Base-by-base conservation (phyloP, 2,329 filamentous ascomycete genomes). In the Aspergillus sp. region DNA sequence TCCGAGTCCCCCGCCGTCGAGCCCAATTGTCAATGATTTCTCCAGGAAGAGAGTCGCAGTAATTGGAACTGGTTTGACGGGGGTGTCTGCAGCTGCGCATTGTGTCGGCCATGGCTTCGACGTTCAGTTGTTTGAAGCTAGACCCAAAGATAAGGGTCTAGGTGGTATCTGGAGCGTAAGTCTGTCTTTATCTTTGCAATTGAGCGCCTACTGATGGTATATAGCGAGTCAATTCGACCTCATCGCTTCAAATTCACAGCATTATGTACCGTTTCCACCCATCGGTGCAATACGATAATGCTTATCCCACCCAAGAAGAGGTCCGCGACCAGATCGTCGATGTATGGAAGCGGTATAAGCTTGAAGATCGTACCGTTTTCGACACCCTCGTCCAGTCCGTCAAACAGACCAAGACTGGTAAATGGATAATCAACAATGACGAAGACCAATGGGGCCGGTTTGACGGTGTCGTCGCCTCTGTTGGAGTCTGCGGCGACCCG, bases 191-290 rank as follows among this genome's bases (percentile, higher is more conserved):
- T 12, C 7, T 19, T n/a, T 22, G 20, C 33, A 12, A 12, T 11
- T 39, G 51, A 17, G 20, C 15, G 8, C n/a, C 20, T 48, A 22
- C 53, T 58, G 40, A 56, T 62, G 47, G 46, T 17, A 19, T 24
- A 22, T 58, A 90, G 86, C 83, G 83, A 73, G 89, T 95, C 41
- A 93, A 95, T 76, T 89, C 89, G 51, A 93, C 89, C 0, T 93
- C 89, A 0, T 86, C 89, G 15, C 82, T 96, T 0, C 90, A 95
- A 68, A 93, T 96, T 20, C 90, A 96, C 71, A 90, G 87, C 19
- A 73, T 93, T 57, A 95, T 95, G 90, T 96, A 93, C 73, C 85
- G 91, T 20, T 96, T 96, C 71, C 89, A 93, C 64, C 91, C 91
- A 0, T 89, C 88, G 0, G 85, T 96, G 1, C 80, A 83, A 60